Base-by-base conservation (phyloP, 208 protist genomes). In the Leishmania major region DNA sequence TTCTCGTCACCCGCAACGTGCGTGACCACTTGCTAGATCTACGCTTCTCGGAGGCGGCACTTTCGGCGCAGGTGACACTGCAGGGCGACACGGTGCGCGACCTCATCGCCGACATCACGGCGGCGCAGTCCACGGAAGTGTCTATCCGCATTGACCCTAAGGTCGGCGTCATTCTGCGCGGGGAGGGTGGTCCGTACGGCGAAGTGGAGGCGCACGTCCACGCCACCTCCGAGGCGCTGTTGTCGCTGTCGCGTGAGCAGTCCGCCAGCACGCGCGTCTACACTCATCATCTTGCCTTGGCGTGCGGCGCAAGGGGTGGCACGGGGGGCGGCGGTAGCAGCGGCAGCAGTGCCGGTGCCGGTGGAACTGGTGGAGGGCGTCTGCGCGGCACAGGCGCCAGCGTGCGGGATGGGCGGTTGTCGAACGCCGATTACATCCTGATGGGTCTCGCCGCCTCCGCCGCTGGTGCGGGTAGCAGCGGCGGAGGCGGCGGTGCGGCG, bases 201-300 rank as follows among this genome's bases (percentile, higher is more conserved):
- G 80, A 87, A 19, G 89, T 94, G n/a, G 74, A 86, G 31, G 78
- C 94, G 1, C 77, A 82, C 57, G 70, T 97, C 25, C 77, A 75
- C 43, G 81, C 77, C 10, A 73, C 89, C 74, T 82, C 86, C 13
- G 89, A 95, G 31, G 90, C 78, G 11, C 76, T 95, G 51, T 64
- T 95, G 15, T 87, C 80, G 8, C 80, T 86, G 17, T 80, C 82
- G 0, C 62, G 81, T 35, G 83, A 85, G 35, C 51, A 67, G 75
- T 31, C 69, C 13, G 87, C 83, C 25, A 59, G 83, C 55, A 96
- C 93, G 51, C 87, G 84, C 64, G 92, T 97, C n/a, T 83, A 87
- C 51, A 92, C 85, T 45, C 83, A 87, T 19, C 94, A 97, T 82
- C 82, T 97, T 0, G 92, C 92, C 1, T 78, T 93, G 47, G 92